Evolutionary conservation across 306 rosid species (phyloP).

Genomic region (Fagus crenata): DNA sequence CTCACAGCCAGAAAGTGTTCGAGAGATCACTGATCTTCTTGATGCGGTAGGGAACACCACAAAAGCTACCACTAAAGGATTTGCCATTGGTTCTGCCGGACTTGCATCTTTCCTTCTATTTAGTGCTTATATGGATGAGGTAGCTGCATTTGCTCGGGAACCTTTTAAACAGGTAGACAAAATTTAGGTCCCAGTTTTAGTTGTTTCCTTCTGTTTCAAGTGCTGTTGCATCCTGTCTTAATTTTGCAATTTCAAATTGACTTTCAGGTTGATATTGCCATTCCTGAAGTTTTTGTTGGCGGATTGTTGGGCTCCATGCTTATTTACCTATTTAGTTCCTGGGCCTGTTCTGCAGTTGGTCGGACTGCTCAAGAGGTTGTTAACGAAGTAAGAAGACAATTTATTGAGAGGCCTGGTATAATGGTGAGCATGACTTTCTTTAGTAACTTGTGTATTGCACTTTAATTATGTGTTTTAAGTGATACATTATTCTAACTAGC

Average conservation of each 20-base stretch:
- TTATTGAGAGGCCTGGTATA: slow-evolving; percentile 98
- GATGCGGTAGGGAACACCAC: slow-evolving; percentile 98
- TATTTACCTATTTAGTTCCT: slow-evolving; percentile 87
- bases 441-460: slow-evolving; percentile 17
- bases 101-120: slow-evolving; percentile 98
- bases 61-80: slow-evolving; percentile 97
- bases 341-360: slow-evolving; percentile 98
- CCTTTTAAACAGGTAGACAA: slow-evolving; percentile 80
- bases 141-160: slow-evolving; percentile 67
- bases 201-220: slow-evolving; percentile 8
- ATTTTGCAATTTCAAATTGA: slow-evolving; percentile 26
- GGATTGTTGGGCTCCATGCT: slow-evolving; percentile 99
- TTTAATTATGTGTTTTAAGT: slow-evolving; percentile 15
- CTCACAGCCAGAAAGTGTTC: slow-evolving; percentile 92
- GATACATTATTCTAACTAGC: slow-evolving; percentile 13
- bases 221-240: slow-evolving; percentile 22
- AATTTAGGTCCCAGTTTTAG: slow-evolving; percentile 2
- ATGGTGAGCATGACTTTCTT: slow-evolving; percentile 66
- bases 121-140: slow-evolving; percentile 99
- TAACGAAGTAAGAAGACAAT: slow-evolving; percentile 95
- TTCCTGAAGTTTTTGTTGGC: slow-evolving; percentile 93
- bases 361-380: slow-evolving; percentile 99
- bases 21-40: slow-evolving; percentile 95
- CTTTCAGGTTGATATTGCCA: slow-evolving; percentile 93
- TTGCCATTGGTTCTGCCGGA: slow-evolving; percentile 99